phyloP scores from a whole-genome alignment of 1,284 basidiomycete genomes.

The Leccinum proliferum region DNA sequence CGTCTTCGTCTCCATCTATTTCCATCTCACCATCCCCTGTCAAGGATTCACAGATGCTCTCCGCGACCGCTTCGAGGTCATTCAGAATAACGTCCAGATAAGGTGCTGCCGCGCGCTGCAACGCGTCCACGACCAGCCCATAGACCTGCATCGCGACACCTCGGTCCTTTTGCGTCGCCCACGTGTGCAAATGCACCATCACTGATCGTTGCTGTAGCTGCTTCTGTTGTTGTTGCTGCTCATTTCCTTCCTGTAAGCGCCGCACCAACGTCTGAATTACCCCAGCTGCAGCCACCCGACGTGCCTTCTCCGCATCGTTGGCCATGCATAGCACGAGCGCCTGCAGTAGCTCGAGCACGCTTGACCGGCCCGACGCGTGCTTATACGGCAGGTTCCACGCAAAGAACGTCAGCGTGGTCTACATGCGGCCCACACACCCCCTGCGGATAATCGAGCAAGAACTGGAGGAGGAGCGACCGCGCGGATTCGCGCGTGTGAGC shows the following conservation, averaged over 20 bases:
- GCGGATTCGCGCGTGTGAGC: slow-evolving; percentile 86
- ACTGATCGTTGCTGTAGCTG: slow-evolving; percentile 32
- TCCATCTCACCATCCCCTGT: slow-evolving; percentile 37
- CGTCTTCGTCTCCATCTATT: slow-evolving; percentile 20
- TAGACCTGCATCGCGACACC: slow-evolving; percentile 80
- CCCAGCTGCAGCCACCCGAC: slow-evolving; percentile 81
- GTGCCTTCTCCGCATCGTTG: slow-evolving; percentile 90
- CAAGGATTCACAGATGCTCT: slow-evolving; percentile 37
- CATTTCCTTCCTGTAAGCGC: slow-evolving; percentile 61
- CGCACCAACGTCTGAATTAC: slow-evolving; percentile 76
- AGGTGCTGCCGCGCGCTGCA: slow-evolving; percentile 43
- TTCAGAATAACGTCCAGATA: slow-evolving; percentile 53
- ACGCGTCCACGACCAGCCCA: slow-evolving; percentile 66
- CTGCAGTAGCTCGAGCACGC: slow-evolving; percentile 87
- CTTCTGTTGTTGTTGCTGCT: slow-evolving; percentile 34
- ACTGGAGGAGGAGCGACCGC: slow-evolving; percentile 86
- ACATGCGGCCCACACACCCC: slow-evolving; percentile 78
- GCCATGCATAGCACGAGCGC: slow-evolving; percentile 91
- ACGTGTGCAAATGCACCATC: slow-evolving; percentile 72
- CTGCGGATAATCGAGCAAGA: slow-evolving; percentile 97
- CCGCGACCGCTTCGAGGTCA: slow-evolving; percentile 51
- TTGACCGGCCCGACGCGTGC: slow-evolving; percentile 86
- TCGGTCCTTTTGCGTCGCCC: slow-evolving; percentile 63
- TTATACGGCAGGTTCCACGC: slow-evolving; percentile 93
- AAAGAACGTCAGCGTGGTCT: slow-evolving; percentile 87